Evolutionary conservation across 2,329 filamentous ascomycete species (phyloP), one percentile per base, ranked within the genome.

Genomic region (Apiospora arundinis): DNA sequence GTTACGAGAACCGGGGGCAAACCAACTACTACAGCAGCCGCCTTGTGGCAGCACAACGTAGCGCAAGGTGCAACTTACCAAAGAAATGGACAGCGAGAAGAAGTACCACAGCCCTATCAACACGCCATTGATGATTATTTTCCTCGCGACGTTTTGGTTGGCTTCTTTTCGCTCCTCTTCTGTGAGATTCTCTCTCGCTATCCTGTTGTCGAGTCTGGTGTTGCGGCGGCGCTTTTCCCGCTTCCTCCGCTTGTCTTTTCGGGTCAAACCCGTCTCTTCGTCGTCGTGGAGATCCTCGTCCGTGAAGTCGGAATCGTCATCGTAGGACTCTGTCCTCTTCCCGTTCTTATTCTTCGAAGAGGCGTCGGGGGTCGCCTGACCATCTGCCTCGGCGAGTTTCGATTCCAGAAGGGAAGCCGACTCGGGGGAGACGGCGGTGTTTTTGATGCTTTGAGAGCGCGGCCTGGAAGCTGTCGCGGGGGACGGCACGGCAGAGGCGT

Each of bases 71-170:
- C 52, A 52, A 85, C 92, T 85, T 87, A 95, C 93, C 77, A 98
- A 88, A 73, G 95, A 97, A 80, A 97, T 97, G 68, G 93, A 94
- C 75, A 98, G 89, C 23, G 95, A 98, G 82, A 98, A 98, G 49
- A 95, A 84, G 74, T 90, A 96, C 95, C 96, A 99, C 74, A 97
- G 82, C 32, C 89, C 88, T 74, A 98, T 97, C 75, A 99, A 84
- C n/a, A 88, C 78, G n/a, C 87, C 88, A 81, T 98, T 98, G 78
- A 95, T 84, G 71, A 92, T 80, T 70, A 95, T 84, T 71, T 87
- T 91, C 80, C 85, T 91, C 67, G 94, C 74, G 49, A 98, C 89
- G 77, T 88, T 91, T 80, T 91, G 88, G 82, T 96, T 92, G 8
- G 93, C 94, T 78, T 94, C 84, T 77, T 91, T 92, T 82, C 91